Conservation (phyloP, 164 flowering plant genomes). For the Stephania japonica region DNA sequence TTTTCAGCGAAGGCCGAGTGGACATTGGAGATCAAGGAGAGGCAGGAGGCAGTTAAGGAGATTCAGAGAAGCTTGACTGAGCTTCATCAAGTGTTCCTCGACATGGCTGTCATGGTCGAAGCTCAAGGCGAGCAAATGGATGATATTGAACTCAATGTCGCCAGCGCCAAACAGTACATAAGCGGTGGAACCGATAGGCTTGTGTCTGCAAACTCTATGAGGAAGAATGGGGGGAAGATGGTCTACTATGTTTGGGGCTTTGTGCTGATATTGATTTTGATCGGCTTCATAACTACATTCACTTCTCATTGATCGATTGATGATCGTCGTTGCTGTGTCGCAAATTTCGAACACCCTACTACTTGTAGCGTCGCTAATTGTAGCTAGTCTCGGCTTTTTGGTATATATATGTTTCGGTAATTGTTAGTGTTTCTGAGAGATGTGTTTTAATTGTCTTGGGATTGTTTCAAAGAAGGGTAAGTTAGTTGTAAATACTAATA, state of each 20-base stretch:
- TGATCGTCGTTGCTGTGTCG: not conserved
- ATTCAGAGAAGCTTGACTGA: constrained; percentile 59
- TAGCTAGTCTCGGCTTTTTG: not conserved
- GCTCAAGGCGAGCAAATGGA: constrained; percentile 60
- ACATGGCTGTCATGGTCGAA: constrained; percentile 80
- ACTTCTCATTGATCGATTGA: not conserved
- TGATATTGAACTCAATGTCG: constrained; percentile 62
- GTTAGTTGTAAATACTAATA: too few relatives aligned
- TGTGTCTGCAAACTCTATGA: constrained; percentile 54
- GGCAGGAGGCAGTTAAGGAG: constrained; percentile 60
- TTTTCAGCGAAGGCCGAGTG: constrained; percentile 28
- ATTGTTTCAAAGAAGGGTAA: too few relatives aligned
- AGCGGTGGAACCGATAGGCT: constrained; percentile 61
- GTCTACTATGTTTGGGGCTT: constrained; percentile 42
- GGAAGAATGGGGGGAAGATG: constrained; percentile 40
- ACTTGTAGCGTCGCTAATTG: not conserved
- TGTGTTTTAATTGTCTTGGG: too few relatives aligned
- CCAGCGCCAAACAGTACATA: constrained; percentile 35
- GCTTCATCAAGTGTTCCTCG: constrained; percentile 76
- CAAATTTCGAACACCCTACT: not conserved
- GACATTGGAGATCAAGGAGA: constrained; percentile 40
- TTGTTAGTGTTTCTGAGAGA: too few relatives aligned
- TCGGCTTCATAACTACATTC: constrained; percentile 31
- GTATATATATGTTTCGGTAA: not conserved
- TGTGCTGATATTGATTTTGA: constrained; percentile 39